Evolutionary conservation across 371 early-diverging fungal genomes (phyloP).

Genomic region (Basidiobolus meristosporus): DNA sequence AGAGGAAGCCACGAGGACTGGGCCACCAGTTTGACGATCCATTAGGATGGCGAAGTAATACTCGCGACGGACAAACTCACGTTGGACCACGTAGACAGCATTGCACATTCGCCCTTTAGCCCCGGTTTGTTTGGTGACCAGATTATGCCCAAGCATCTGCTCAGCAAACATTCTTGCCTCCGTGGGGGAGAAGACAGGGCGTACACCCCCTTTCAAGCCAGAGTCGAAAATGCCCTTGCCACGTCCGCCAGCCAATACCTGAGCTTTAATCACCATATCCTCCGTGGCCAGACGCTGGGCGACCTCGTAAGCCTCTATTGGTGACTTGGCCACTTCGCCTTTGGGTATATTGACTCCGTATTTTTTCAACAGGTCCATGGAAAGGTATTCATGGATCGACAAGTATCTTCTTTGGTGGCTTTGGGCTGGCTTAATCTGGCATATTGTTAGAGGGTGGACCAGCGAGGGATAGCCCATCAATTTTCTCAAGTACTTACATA

Average conservation of each 20-base stretch:
- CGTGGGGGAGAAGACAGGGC: constrained; percentile 69
- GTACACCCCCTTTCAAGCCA: constrained; percentile 93
- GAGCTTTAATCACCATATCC: constrained; percentile 95
- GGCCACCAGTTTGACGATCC: constrained; percentile 89
- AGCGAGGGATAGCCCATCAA: too few relatives aligned
- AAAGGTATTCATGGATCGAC: constrained; percentile 93
- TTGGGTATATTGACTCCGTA: constrained; percentile 84
- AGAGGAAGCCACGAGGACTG: constrained; percentile 84
- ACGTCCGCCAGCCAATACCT: constrained; percentile 96
- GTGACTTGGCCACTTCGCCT: constrained; percentile 75
- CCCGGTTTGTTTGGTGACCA: constrained; percentile 96
- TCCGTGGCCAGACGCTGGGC: constrained; percentile 57
- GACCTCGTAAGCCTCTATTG: constrained; percentile 72
- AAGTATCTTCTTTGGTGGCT: constrained; percentile 41
- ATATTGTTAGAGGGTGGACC: too few relatives aligned
- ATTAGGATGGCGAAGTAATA: constrained; percentile 96
- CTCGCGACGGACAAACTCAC: constrained; percentile 85
- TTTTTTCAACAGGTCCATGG: constrained; percentile 74
- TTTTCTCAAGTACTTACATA: too few relatives aligned
- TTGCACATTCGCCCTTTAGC: constrained; percentile 89
- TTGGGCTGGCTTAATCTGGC: too few relatives aligned
- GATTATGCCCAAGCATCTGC: constrained; percentile 92
- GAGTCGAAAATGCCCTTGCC: constrained; percentile 93
- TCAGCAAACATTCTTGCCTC: constrained; percentile 76
- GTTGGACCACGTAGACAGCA: constrained; percentile 69